Base-by-base conservation (phyloP, 306 rosid species). In the Vigna nakashimae region DNA sequence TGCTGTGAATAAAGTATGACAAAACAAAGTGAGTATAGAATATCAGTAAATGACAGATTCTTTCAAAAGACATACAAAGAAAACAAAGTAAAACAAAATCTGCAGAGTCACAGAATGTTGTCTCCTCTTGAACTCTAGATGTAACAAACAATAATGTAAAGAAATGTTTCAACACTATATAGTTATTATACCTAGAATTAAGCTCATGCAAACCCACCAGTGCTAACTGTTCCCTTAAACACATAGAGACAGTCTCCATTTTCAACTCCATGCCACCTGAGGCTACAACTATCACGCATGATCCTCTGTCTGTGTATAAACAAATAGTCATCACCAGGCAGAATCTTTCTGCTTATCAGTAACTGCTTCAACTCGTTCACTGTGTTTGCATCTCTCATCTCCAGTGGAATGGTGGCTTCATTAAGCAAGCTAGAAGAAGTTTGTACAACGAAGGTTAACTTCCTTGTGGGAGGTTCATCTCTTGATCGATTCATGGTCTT, bases 271-370 rank as follows among this genome's bases (percentile, higher is more conserved):
- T 95, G 98, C 97, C 97, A 92, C 51, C 86, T 67, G 43, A 92
- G 93, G 79, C 97, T 94, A 72, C 90, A 86, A 60, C 81, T 77
- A 42, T 89, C 94, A 26, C 87, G 86, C 98, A 92, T 94, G 76
- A 92, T 94, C 81, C 98, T 89, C 77, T 95, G 98, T 65, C 68
- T 89, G 82, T 95, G 98, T 64, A 95, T 88, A 66, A 95, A 92
- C 88, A 95, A 65, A 60, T 95, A 95, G 49, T 95, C 92, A 76
- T 89, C 92, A 51, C 18, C 34, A 9, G 97, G 97, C 51, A 94
- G 79, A 74, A 87, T 40, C 67, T 87, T 88, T 70, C 87, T 70
- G 80, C 86, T 65, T 73, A 92, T 20, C 74, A 95, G 82, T 2
- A 89, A 50, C 55, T 87, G 86, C 87, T 91, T 88, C 42, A 95